Evolutionary conservation across 345 rosid species (phyloP), one percentile per base, ranked within the genome.

Genomic region (Eucalyptus regnans): DNA sequence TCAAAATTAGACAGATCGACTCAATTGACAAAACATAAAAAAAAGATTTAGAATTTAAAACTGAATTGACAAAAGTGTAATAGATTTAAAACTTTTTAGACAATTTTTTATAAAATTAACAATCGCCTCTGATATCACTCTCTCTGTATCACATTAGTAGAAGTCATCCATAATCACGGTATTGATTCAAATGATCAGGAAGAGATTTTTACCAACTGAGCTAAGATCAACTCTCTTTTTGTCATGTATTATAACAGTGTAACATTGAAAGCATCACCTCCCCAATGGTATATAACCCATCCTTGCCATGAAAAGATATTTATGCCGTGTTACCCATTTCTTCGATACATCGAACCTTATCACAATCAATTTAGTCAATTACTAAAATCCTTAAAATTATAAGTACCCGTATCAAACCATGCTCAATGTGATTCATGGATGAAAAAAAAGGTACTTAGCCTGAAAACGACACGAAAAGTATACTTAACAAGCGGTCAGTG

Each of bases 1-100:
- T 52, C 2, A 18, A 52, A 52, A 18, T 52, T 52, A 4, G 9
- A 2, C 1, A 0, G 1, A 52, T 52, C 0, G 0, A 52, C 4
- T 18, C 0, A 0, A 52, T 52, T 52, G 9, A 0, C 56, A 7
- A 52, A 52, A 7, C 3, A 33, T 33, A 33, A 33, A 33, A 33
- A 33, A 33, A 33, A 33, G 37, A 33, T 33, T 33, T 33, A 33
- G 37, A 33, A 33, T 33, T 33, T 33, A 33, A 33, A 3, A 51
- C 0, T 51, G 2, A 51, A 51, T 17, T 17, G 22, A 17, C 0
- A 51, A 52, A 51, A 7, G 0, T 52, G 5, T 52, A 52, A 52
- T 52, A 0, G 2, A 0, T 52, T 52, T 52, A 52, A 20, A 52
- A 52, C 1, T 1, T 7, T 52, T 7, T 52, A 52, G 0, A 52